These are phyloP conservation scores for Candolleomyces eurysporus DNA, from an alignment of 768 basidiomycete genomes.

Conservation along the genomic window DNA sequence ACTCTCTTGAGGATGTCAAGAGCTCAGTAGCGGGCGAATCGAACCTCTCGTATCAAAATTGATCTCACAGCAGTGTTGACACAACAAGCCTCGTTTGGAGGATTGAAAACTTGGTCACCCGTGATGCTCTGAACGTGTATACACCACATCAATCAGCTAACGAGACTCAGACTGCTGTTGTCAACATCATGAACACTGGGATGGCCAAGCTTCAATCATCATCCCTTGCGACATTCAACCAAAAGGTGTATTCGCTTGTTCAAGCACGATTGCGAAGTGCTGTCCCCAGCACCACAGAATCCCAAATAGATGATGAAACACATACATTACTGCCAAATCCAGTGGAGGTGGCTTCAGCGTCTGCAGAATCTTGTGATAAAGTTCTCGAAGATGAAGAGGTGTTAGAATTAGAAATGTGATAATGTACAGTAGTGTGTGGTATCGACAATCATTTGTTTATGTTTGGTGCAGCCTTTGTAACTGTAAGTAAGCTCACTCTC, in stretches of 20 bases:
- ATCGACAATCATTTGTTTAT: too few relatives aligned
- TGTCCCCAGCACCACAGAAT: too few relatives aligned
- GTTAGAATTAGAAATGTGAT: too few relatives aligned
- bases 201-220: not conserved
- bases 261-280: not conserved
- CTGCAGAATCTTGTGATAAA: too few relatives aligned
- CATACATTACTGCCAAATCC: too few relatives aligned
- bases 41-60: not conserved
- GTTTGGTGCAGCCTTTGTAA: too few relatives aligned
- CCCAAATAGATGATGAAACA: too few relatives aligned
- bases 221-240: not conserved
- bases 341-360: too few relatives aligned
- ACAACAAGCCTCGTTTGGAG: not conserved
- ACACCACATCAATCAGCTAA: not conserved
- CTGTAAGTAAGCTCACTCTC: too few relatives aligned
- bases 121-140: not conserved
- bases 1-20: not conserved
- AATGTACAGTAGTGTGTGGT: too few relatives aligned
- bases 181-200: not conserved
- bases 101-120: not conserved
- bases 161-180: not conserved
- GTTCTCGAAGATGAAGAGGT: too few relatives aligned
- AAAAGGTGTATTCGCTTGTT: not conserved
- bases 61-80: not conserved
- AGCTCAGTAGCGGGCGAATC: not conserved